Percentiles rank a stretch among this genome's conserved stretches.
Evolutionary conservation across 306 rosid genomes (phyloP).

Genomic region (Malus orientalis): DNA sequence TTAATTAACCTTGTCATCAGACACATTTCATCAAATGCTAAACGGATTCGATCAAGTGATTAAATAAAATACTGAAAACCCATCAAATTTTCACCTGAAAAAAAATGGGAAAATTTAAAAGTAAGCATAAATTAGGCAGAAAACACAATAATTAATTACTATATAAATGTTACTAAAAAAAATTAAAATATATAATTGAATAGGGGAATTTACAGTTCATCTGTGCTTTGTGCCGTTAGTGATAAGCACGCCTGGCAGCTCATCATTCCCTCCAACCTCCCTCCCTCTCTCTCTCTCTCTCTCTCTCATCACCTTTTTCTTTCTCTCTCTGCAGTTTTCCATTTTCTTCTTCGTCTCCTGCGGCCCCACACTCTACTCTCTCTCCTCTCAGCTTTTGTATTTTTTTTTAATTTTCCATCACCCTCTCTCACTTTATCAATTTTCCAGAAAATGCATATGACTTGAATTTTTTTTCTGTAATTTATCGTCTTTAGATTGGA

Average conservation of each 20-base stretch:
- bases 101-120: background rate
- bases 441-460: background rate
- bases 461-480: conserved; percentile 3
- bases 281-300: conserved; percentile 11
- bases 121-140: too few species aligned
- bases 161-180: background rate
- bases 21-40: background rate
- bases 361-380: conserved; percentile 32
- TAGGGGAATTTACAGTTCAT: conserved; percentile 54
- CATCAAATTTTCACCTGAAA: background rate
- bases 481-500: conserved; percentile 36
- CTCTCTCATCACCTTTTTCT: conserved; percentile 17
- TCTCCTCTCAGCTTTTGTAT: conserved; percentile 19
- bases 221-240: conserved; percentile 61
- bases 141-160: background rate
- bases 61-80: background rate
- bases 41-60: background rate
- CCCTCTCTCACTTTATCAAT: conserved; percentile 17
- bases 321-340: conserved; percentile 14
- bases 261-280: conserved; percentile 76
- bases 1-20: background rate
- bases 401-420: background rate
- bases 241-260: conserved; percentile 96
- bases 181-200: background rate
- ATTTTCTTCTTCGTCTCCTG: conserved; percentile 14